Evolutionary conservation across 495 filamentous ascomycete species (phyloP).

Genomic region (Daldinia childiae): DNA sequence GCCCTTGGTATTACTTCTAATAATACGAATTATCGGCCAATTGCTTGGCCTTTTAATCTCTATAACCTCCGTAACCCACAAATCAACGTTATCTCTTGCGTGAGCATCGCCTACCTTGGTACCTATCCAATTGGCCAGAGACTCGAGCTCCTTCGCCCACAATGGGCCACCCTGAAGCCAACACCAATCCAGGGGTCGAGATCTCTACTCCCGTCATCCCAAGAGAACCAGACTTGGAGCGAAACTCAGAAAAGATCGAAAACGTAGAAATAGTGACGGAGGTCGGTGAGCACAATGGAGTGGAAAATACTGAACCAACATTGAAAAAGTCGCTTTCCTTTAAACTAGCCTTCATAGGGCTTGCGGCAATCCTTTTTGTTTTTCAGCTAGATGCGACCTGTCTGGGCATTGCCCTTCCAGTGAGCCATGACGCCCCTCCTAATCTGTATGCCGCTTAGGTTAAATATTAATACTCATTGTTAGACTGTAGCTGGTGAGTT

Average conservation of each 20-base stretch:
- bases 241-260: background rate
- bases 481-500: background rate
- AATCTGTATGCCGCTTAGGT: background rate
- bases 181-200: background rate
- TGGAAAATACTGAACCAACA: background rate
- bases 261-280: background rate
- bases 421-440: background rate
- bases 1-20: background rate
- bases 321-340: background rate
- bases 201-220: background rate
- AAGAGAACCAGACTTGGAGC: background rate
- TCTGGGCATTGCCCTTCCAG: background rate
- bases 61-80: background rate
- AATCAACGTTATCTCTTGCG: background rate
- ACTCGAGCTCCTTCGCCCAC: background rate
- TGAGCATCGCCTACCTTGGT: too few species aligned
- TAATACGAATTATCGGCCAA: background rate
- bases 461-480: background rate
- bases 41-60: background rate
- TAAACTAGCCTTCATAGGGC: background rate
- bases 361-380: background rate
- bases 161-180: background rate
- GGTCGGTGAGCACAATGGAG: background rate
- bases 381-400: background rate
- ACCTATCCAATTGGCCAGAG: background rate